Percentiles rank a stretch among this genome's conserved stretches.
These are phyloP conservation scores for Coix lacrymajobi DNA, from an alignment of 176 grass and related monocot genomes.

Conservation along the genomic window DNA sequence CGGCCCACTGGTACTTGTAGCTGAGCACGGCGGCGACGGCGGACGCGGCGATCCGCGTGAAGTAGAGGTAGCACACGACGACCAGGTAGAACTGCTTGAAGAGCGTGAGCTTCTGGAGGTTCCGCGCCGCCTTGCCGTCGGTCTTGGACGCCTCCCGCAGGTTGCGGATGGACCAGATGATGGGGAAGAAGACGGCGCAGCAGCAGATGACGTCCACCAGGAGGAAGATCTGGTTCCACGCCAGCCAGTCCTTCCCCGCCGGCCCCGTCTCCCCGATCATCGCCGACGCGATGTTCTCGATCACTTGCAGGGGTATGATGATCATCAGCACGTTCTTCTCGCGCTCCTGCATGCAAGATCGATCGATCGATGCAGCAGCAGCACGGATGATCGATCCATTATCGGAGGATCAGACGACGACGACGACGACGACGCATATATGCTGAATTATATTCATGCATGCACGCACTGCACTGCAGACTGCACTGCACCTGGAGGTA, in stretches of 20 bases:
- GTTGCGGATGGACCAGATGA: slow-evolving; percentile 66
- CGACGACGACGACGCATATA: too few species aligned
- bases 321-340: slow-evolving; percentile 69
- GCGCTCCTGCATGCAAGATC: slow-evolving; percentile 31
- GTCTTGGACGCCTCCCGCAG: slow-evolving; percentile 66
- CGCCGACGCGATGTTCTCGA: slow-evolving; percentile 53
- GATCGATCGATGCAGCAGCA: too few species aligned
- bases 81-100: slow-evolving; percentile 74
- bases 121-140: slow-evolving; percentile 58
- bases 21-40: slow-evolving; percentile 42
- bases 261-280: slow-evolving; percentile 68
- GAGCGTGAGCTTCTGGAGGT: slow-evolving; percentile 70
- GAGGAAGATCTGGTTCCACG: slow-evolving; percentile 66
- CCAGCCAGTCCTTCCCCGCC: slow-evolving; percentile 40
- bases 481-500: slow-evolving; percentile 55
- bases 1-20: slow-evolving; percentile 53
- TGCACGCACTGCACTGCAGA: too few species aligned
- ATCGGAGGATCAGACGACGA: too few species aligned
- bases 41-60: slow-evolving; percentile 42
- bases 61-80: slow-evolving; percentile 62
- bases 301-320: slow-evolving; percentile 54
- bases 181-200: slow-evolving; percentile 62
- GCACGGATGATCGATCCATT: not conserved
- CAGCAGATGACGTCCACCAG: slow-evolving; percentile 60
- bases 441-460: too few species aligned